phyloP scores from a whole-genome alignment of 1,139 yeast species.

The Maudiozyma humilis region DNA sequence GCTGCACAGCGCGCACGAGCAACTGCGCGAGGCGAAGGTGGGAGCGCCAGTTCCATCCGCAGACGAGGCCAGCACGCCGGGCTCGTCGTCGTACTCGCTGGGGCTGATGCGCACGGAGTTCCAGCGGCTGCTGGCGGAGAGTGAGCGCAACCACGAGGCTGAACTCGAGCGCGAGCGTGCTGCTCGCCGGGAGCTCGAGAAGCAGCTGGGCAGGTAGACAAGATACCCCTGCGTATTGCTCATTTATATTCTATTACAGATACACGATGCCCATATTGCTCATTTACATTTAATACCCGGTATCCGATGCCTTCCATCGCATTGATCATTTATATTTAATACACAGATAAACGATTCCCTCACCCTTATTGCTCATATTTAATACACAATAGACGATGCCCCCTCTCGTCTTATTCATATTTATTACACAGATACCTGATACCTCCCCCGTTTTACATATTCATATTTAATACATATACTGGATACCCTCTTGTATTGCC shows the following conservation, averaged over 20 bases:
- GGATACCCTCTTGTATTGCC: not conserved
- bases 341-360: no score
- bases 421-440: not conserved
- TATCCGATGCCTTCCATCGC: not conserved
- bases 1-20: constrained; percentile 16
- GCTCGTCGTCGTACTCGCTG: constrained; percentile 17
- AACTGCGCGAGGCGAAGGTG: no score
- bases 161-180: constrained; percentile 27
- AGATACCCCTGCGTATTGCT: not conserved
- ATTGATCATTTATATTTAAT: not conserved
- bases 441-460: not conserved
- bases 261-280: no score
- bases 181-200: constrained; percentile 17
- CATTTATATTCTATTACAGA: not conserved
- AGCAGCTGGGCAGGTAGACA: constrained; percentile 10
- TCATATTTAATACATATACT: not conserved
- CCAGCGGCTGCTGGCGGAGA: constrained; percentile 26
- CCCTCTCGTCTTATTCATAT: not conserved
- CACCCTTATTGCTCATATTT: not conserved
- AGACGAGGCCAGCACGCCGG: not conserved
- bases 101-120: constrained; percentile 29
- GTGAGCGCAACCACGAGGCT: constrained; percentile 26
- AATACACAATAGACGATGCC: not conserved
- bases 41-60: no score
- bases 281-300: no score